Base-by-base conservation (phyloP, 148 eudicot genomes). In the Rhododendron kiyosumense region DNA sequence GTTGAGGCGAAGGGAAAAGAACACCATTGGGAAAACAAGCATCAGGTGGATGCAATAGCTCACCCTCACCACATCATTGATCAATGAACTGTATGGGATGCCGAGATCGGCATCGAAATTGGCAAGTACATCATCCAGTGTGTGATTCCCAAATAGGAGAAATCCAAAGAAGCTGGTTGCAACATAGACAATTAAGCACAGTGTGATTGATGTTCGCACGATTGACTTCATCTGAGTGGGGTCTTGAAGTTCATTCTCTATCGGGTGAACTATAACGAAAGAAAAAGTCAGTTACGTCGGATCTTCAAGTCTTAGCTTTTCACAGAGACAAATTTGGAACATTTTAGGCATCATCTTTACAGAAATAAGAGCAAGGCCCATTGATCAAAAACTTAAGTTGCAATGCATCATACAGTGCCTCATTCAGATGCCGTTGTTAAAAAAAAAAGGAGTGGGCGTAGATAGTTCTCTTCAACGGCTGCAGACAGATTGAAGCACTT, bases 11-110 rank as follows among this genome's bases (percentile, higher is more conserved):
- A 95, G 93, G 5, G 97, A 91, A 85, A 89, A 94, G 90, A 95
- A 95, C 59, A 93, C 94, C 41, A 94, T 89, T 30, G 97, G 98
- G 79, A 95, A 95, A 59, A 95, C 98, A 71, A 95, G 97, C 98
- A 95, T 95, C 88, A 94, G 85, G 88, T 95, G 98, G 83, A 92
- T 65, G 63, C 91, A 94, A 84, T 95, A 95, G 88, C 96, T 94
- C 88, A 95, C 90, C 83, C 98, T 85, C 51, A 95, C 93, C 20
- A 90, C 87, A 85, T 94, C 97, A 88, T 93, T 92, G n/a, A 95
- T 88, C 85, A 93, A 57, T 78, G 92, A 90, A 88, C 97, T 89
- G 86, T 91, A 93, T 1, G 94, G 96, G 81, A 95, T 90, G 17
- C 96, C 97, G 36, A 94, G 97, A 86, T 95, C 96, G 10, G 91